phyloP scores from a whole-genome alignment of 345 rosid genomes.

The Carallia brachiata region DNA sequence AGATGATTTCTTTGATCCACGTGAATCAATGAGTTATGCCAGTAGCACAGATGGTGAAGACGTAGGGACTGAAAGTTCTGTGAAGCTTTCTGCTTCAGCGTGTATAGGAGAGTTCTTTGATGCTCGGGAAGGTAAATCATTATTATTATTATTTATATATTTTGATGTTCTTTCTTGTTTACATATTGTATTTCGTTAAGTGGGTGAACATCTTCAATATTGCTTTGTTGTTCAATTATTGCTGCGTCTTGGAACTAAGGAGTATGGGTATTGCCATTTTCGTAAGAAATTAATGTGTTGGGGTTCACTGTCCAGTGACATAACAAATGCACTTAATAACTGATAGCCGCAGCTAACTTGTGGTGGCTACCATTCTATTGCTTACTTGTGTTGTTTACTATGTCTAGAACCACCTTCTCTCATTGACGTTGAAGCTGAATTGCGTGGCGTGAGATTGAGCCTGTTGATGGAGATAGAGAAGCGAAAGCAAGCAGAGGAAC shows the following conservation, averaged over 20 bases:
- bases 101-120: constrained; percentile 65
- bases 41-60: constrained; percentile 59
- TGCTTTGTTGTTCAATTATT: too few relatives aligned
- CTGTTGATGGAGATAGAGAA: constrained; percentile 69
- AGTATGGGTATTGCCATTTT: too few relatives aligned
- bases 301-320: too few relatives aligned
- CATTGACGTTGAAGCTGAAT: constrained; percentile 46
- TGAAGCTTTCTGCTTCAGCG: constrained; percentile 29
- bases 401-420: constrained; percentile 53
- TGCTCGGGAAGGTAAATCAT: constrained; percentile 75
- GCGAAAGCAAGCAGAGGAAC: constrained; percentile 71
- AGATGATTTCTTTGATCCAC: constrained; percentile 58
- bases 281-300: too few relatives aligned
- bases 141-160: not conserved
- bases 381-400: not conserved
- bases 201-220: too few relatives aligned
- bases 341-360: too few relatives aligned
- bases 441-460: constrained; percentile 54
- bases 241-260: too few relatives aligned
- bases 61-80: constrained; percentile 38
- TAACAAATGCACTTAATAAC: too few relatives aligned
- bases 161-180: not conserved
- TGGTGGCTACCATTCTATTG: not conserved
- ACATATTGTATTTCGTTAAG: too few relatives aligned
- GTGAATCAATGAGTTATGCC: constrained; percentile 52